Conservation (phyloP, 2,329 filamentous ascomycete species). For the Chaetomium strumarium region DNA sequence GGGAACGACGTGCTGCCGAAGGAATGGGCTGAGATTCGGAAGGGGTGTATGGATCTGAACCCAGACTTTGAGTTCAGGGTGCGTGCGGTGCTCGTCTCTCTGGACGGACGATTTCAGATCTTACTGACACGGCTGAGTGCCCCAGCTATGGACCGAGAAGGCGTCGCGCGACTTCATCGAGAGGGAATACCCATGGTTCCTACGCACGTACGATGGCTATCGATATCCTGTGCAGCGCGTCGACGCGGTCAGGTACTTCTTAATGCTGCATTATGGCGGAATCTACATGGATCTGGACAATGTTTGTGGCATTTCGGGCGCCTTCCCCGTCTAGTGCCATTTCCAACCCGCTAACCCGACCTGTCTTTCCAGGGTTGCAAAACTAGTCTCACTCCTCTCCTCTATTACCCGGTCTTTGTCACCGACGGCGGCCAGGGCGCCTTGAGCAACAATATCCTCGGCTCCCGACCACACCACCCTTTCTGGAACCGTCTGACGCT, state of each 20-base stretch:
- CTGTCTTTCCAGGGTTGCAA: slow-evolving; percentile 18
- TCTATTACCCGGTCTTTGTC: slow-evolving; percentile 23
- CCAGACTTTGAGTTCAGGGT: slow-evolving; percentile 70
- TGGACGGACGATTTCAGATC: background rate
- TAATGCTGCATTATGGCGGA: slow-evolving; percentile 70
- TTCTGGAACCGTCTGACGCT: slow-evolving; percentile 22
- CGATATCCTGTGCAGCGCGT: slow-evolving; percentile 70
- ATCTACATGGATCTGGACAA: slow-evolving; percentile 75
- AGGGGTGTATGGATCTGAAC: slow-evolving; percentile 62
- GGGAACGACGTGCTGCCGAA: slow-evolving; percentile 59
- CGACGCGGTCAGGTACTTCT: slow-evolving; percentile 74
- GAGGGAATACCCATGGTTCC: slow-evolving; percentile 70
- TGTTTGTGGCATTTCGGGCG: slow-evolving; percentile 8
- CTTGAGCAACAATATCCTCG: slow-evolving; percentile 27
- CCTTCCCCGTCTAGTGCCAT: background rate
- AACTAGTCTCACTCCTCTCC: slow-evolving; percentile 18
- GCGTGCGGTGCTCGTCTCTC: slow-evolving; percentile 20
- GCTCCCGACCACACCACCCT: slow-evolving; percentile 21
- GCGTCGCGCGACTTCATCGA: slow-evolving; percentile 65
- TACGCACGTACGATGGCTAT: slow-evolving; percentile 69
- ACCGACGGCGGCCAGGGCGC: slow-evolving; percentile 25
- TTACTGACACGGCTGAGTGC: background rate
- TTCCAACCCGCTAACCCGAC: background rate
- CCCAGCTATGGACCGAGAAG: slow-evolving; percentile 69
- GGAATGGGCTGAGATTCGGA: slow-evolving; percentile 59